phyloP scores from a whole-genome alignment of 768 basidiomycete species.

The Auriculariales sp. region DNA sequence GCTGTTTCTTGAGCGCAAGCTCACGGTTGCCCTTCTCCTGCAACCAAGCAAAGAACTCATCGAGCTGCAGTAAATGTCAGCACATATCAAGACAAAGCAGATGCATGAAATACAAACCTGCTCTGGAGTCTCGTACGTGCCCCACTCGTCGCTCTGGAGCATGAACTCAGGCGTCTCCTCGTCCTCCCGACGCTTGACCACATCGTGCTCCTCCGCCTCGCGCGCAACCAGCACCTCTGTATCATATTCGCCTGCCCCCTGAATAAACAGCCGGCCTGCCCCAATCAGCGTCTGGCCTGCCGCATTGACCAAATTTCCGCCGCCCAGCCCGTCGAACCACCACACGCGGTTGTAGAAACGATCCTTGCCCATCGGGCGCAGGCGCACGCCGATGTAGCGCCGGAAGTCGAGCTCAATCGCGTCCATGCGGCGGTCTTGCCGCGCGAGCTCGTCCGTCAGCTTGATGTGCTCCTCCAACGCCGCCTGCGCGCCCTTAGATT shows the following conservation, averaged over 20 bases:
- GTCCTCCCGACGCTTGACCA: constrained; percentile 45
- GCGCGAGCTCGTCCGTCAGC: constrained; percentile 78
- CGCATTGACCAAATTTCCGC: constrained; percentile 60
- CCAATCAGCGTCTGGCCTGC: constrained; percentile 75
- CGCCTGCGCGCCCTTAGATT: constrained; percentile 67
- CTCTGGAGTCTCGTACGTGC: constrained; percentile 72
- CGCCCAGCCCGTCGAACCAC: constrained; percentile 98
- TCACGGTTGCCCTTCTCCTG: constrained; percentile 88
- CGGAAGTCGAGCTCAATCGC: constrained; percentile 89
- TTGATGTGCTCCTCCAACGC: constrained; percentile 71
- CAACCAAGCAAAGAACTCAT: constrained; percentile 76
- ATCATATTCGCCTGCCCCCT: constrained; percentile 81
- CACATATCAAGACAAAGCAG: not conserved
- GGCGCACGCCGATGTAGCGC: constrained; percentile 71
- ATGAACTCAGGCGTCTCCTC: constrained; percentile 74
- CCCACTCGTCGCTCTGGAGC: constrained; percentile 74
- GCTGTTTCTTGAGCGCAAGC: constrained; percentile 53
- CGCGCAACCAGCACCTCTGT: constrained; percentile 50
- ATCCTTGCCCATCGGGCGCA: constrained; percentile 81
- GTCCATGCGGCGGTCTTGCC: constrained; percentile 66
- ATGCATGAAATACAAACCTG: constrained; percentile 40
- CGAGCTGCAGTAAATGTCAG: constrained; percentile 37
- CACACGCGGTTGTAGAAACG: constrained; percentile 90
- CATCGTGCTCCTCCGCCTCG: constrained; percentile 34
- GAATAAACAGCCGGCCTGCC: constrained; percentile 80